Conservation (phyloP, 2,329 filamentous ascomycete genomes). For the Colletotrichum sublineola region DNA sequence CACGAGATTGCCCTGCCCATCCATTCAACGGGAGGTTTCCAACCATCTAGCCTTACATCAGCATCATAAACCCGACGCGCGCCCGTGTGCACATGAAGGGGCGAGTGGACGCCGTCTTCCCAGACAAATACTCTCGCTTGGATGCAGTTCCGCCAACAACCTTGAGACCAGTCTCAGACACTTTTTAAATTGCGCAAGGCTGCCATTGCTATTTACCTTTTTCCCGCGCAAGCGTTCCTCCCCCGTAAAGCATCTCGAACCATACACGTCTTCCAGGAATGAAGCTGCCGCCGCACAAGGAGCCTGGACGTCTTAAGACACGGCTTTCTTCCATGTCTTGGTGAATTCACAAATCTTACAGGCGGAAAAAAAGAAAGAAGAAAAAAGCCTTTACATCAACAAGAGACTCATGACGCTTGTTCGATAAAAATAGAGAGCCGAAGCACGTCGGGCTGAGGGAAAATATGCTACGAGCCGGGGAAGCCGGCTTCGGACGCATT, state of each 20-base stretch:
- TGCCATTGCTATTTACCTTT: conserved; percentile 21
- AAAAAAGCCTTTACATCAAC: not conserved
- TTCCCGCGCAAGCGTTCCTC: not conserved
- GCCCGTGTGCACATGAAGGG: not conserved
- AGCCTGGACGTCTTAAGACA: not conserved
- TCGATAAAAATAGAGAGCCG: conserved; percentile 31
- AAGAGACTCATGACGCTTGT: not conserved
- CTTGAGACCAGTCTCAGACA: conserved; percentile 34
- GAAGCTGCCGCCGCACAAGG: conserved; percentile 8
- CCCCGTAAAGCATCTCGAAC: not conserved
- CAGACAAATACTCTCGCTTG: conserved; percentile 16
- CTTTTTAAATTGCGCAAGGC: conserved; percentile 26
- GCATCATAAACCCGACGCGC: conserved; percentile 2
- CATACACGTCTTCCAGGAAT: conserved; percentile 27
- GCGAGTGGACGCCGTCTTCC: conserved; percentile 6
- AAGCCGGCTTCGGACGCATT: not conserved
- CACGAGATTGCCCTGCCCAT: not conserved
- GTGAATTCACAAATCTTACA: conserved; percentile 6
- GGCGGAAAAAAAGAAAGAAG: not conserved
- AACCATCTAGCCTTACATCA: conserved; percentile 10
- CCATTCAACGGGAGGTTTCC: conserved; percentile 23
- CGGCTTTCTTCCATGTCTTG: not conserved
- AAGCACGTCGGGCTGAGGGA: conserved; percentile 14
- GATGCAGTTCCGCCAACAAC: conserved; percentile 16
- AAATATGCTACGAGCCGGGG: not conserved